phyloP scores from a whole-genome alignment of 78 protist species.

The Isochrysis galbana region DNA sequence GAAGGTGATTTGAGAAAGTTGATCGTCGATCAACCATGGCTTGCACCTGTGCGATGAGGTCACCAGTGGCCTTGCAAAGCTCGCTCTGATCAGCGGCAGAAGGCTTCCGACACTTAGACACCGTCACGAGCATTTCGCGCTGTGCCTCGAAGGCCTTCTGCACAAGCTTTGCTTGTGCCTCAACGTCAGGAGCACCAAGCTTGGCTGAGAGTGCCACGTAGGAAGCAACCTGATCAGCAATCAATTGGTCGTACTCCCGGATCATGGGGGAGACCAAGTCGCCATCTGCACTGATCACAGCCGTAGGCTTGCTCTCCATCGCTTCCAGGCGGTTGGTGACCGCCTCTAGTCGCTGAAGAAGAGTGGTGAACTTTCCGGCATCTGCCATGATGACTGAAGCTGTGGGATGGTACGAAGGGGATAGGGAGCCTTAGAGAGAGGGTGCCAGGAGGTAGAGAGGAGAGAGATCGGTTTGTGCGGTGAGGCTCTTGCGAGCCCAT shows the following conservation, averaged over 20 bases:
- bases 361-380: neutral
- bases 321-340: neutral
- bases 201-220: neutral
- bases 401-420: too few relatives aligned
- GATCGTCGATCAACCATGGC: constrained; percentile 27
- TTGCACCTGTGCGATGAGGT: neutral
- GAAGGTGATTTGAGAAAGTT: constrained; percentile 8
- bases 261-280: neutral
- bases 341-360: neutral
- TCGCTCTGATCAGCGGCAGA: neutral
- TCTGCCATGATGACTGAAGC: too few relatives aligned
- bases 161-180: neutral
- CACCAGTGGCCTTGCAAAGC: neutral
- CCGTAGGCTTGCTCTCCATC: neutral
- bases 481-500: too few relatives aligned
- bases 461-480: too few relatives aligned
- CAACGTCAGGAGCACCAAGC: neutral
- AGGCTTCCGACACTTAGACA: neutral
- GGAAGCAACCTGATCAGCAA: neutral
- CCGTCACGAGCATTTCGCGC: neutral
- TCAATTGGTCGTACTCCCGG: neutral
- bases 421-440: too few relatives aligned
- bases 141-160: neutral
- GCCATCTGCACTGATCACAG: neutral
- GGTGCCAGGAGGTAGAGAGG: too few relatives aligned